phyloP scores from a whole-genome alignment of 2,329 filamentous ascomycete species.

The Thelonectria blattea region DNA sequence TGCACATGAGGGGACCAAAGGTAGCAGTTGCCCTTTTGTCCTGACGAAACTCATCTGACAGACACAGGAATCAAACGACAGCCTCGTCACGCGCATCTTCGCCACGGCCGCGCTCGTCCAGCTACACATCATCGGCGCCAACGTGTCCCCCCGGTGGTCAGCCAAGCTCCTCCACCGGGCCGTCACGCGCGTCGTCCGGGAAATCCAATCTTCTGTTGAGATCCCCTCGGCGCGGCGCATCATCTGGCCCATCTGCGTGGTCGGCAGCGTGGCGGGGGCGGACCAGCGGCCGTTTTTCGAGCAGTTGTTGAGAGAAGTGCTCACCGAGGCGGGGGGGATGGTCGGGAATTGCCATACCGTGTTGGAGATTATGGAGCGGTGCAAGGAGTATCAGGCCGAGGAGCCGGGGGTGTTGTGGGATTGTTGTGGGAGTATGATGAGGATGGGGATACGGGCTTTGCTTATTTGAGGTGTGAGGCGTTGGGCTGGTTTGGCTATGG shows the following conservation, averaged over 20 bases:
- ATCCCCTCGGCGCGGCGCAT: not conserved
- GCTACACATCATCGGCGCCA: not conserved
- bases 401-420: not conserved
- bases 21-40: no score
- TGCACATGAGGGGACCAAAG: not conserved
- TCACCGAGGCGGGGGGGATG: not conserved
- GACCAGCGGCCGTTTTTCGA: not conserved
- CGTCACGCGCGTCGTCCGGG: not conserved
- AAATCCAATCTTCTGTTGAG: not conserved
- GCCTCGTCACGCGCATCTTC: not conserved
- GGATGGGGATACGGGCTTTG: not conserved
- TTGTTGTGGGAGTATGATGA: conserved; percentile 5
- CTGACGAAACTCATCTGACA: no score
- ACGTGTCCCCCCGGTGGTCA: not conserved
- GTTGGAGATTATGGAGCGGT: not conserved
- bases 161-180: not conserved
- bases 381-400: not conserved
- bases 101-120: conserved; percentile 3
- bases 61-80: not conserved
- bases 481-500: no score
- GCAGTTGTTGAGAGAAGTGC: not conserved
- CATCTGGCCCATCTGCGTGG: conserved; percentile 1
- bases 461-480: conserved; percentile 1
- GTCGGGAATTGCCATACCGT: not conserved
- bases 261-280: not conserved